Evolutionary conservation across 2,329 filamentous ascomycete genomes (phyloP), one percentile per base, ranked within the genome.

Genomic region (Penicillium janthinellum): DNA sequence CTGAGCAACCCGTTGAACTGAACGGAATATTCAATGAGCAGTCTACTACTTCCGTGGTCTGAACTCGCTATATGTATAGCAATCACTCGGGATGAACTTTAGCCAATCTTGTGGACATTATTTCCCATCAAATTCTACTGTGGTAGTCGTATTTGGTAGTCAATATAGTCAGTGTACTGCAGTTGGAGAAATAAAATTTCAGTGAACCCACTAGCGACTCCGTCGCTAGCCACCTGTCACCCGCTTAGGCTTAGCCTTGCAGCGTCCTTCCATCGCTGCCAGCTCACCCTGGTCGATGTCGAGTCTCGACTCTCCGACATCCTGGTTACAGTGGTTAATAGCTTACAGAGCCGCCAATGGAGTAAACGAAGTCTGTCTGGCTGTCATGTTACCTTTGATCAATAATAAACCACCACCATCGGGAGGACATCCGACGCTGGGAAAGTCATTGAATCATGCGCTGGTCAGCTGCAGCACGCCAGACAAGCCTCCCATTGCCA

Each of bases 401-500:
- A 28, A 45, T 7, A 20, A 45, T 11, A 22, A 45, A 45, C 28
- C 5, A 45, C 20, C 12, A 45, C 39, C n/a, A 11, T 31, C 28
- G 28, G 28, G 28, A 20, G 39, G 17, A 20, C 39, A 42, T 42
- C 17, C 20, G 39, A 20, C n/a, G 10, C 17, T 17, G 42, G 22
- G 22, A 44, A 20, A 42, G 15, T 45, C 8, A 45, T 45, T 50
- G 58, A 56, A 53, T 53, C 58, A 57, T 56, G 56, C 53, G 44
- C 39, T 39, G 56, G 61, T 63, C 61, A 63, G 50, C 53, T 28
- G 58, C 39, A 39, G 34, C 28, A 56, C 50, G 56, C 48, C 34
- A 49, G 25, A 47, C 44, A 49, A 35, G 45, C 45, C 45, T 35
- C 28, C 8, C n/a, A 49, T 35, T 35, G 45, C 42, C 42, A 45